Conservation (phyloP, 2,329 filamentous ascomycete genomes). For the Herpotrichia juniperi region DNA sequence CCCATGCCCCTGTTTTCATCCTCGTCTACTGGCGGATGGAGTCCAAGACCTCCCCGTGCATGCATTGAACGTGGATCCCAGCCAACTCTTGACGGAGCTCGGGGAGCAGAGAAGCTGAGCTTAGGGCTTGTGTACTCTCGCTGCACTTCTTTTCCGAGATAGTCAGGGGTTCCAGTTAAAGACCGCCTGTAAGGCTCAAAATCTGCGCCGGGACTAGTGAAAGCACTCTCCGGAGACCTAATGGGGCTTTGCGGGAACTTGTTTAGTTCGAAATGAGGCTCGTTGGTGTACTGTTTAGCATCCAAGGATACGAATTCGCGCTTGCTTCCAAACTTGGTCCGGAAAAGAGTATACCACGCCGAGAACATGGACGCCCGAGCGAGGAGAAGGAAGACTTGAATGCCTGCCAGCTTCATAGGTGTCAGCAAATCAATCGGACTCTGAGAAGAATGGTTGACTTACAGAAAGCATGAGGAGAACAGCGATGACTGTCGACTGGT, state of each 20-base stretch:
- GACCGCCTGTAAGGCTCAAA: constrained; percentile 28
- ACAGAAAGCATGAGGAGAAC: constrained; percentile 83
- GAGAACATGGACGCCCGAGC: constrained; percentile 83
- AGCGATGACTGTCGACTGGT: constrained; percentile 77
- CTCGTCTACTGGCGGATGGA: constrained; percentile 40
- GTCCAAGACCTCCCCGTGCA: constrained; percentile 47
- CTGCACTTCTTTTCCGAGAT: constrained; percentile 43
- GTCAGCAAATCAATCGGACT: constrained; percentile 13
- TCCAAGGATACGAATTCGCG: constrained; percentile 91
- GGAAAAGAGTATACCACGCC: constrained; percentile 76
- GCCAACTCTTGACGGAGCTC: constrained; percentile 43
- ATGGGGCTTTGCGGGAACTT: constrained; percentile 31
- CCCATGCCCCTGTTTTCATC: constrained; percentile 25
- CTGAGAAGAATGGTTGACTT: constrained; percentile 44
- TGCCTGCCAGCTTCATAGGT: constrained; percentile 65
- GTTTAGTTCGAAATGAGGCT: constrained; percentile 42
- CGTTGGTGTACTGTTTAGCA: constrained; percentile 56
- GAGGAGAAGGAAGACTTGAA: constrained; percentile 84
- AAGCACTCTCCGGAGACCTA: constrained; percentile 32
- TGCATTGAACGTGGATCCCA: constrained; percentile 45
- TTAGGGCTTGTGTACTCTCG: constrained; percentile 46
- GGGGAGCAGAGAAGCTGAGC: constrained; percentile 50
- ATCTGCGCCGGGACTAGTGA: constrained; percentile 31
- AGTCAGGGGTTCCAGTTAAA: constrained; percentile 37
- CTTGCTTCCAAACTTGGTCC: constrained; percentile 57